Conservation (phyloP, 2,329 filamentous ascomycete species). For the Hymenoscyphus scutula region DNA sequence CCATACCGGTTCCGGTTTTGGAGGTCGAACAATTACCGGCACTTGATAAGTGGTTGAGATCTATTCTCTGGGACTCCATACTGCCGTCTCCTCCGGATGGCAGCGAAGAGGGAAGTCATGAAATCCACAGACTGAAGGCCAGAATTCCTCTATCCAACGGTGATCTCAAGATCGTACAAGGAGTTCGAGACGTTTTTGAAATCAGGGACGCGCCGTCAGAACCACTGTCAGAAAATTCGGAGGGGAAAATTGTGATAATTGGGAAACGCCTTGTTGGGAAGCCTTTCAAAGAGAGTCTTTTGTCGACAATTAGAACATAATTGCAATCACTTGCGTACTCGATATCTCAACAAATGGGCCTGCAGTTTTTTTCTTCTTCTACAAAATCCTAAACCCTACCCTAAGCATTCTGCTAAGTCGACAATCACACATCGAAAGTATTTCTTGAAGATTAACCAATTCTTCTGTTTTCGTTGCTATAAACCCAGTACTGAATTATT, state of each 20-base stretch:
- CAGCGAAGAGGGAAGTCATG: conserved; percentile 43
- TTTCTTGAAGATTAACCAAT: too few relatives aligned
- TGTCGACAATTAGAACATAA: conserved; percentile 4
- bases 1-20: conserved; percentile 65
- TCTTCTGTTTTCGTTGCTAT: too few relatives aligned
- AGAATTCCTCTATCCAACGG: conserved; percentile 66
- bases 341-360: too few relatives aligned
- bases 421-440: too few relatives aligned
- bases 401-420: too few relatives aligned
- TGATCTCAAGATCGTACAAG: conserved; percentile 75
- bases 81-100: conserved; percentile 44
- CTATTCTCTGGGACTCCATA: conserved; percentile 76
- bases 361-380: too few relatives aligned
- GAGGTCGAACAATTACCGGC: conserved; percentile 52
- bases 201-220: conserved; percentile 61
- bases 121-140: conserved; percentile 87
- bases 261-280: conserved; percentile 53
- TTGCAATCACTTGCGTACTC: not conserved
- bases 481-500: too few relatives aligned
- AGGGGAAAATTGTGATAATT: conserved; percentile 64
- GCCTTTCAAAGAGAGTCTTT: conserved; percentile 48
- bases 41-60: conserved; percentile 79
- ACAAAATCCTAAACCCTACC: too few relatives aligned
- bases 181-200: conserved; percentile 91
- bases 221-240: conserved; percentile 30